Base-by-base conservation (phyloP, 2,329 filamentous ascomycete genomes). In the Pseudocercospora macadamiae region DNA sequence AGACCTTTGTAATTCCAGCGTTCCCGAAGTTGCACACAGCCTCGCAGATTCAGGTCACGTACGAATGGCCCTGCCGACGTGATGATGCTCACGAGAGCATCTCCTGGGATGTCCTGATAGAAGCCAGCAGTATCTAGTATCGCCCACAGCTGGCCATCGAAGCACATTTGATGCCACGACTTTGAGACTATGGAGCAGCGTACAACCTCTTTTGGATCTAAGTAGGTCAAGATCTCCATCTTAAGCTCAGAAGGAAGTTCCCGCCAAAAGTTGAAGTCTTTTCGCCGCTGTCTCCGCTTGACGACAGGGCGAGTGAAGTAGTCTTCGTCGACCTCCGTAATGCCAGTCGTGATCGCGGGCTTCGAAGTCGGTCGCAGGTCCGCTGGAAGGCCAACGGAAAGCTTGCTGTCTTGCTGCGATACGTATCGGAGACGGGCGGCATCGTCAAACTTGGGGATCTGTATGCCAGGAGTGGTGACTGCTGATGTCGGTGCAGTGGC, bases 141-240 rank as follows among this genome's bases (percentile, higher is more conserved):
- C 3, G 86, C 87, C 95, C 95, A 99, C 14, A 97, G 78, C 76
- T 99, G 95, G 1, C 95, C 95, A 73, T 99, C 93, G 68, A 93
- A 96, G 76, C 93, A 97, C 75, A 90, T 86, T 48, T 83, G 82
- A 73, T 96, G 81, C 80, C 95, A 97, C 4, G 82, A 77, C 73
- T 87, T 91, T 71, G 87, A 93, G 18, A 95, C 89, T 16, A 85
- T 79, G 0, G 93, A 96, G 56, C 85, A 84, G 59, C 87, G 84
- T 9, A 97, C 86, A 30, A 97, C 83, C 71, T 97, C 88, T 70
- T 87, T 91, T 0, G 93, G 92, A 25, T 81, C 80, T 18, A 97
- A 80, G 67, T 89, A 91, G 4, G 85, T 82, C 57, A 97, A 82
- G 51, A 97, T 86, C 39, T 90, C 80, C 66, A 96, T 81, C 66